Percentiles rank a stretch among this genome's conserved stretches.
These are phyloP conservation scores for Yarrowia sp. DNA, from an alignment of 805 yeast species.

Conservation along the genomic window DNA sequence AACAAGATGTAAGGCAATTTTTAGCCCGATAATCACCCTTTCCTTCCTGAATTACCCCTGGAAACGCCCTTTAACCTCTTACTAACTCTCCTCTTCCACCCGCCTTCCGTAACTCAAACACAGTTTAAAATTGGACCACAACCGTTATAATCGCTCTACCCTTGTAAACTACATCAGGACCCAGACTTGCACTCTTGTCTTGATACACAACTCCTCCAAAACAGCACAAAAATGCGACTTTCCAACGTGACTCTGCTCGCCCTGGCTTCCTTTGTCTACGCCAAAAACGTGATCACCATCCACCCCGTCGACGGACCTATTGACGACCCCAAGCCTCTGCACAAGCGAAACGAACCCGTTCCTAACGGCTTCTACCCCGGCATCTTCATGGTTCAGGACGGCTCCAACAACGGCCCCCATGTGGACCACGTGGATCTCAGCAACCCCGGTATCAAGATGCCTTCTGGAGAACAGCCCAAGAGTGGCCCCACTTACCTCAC, in stretches of 20 bases:
- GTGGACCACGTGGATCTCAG: slow-evolving; percentile 37
- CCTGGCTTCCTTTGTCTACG: slow-evolving; percentile 21
- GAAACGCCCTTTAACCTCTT: no score
- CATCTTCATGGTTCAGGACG: slow-evolving; percentile 32
- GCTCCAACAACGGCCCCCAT: slow-evolving; percentile 9
- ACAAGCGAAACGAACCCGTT: slow-evolving; percentile 26
- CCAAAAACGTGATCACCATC: slow-evolving; percentile 26
- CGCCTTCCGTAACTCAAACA: background rate
- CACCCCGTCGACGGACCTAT: slow-evolving; percentile 28
- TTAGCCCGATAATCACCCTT: background rate
- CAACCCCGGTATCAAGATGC: slow-evolving; percentile 20
- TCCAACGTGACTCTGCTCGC: slow-evolving; percentile 5
- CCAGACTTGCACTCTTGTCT: no score
- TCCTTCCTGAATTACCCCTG: background rate
- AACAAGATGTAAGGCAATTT: no score
- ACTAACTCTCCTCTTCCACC: no score
- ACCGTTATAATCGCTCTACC: slow-evolving; percentile 8
- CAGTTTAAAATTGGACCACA: slow-evolving; percentile 28
- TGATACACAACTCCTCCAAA: background rate
- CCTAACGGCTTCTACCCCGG: slow-evolving; percentile 22
- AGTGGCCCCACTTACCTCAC: slow-evolving; percentile 49
- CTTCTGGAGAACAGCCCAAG: slow-evolving; percentile 47
- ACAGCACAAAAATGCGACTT: slow-evolving; percentile 8
- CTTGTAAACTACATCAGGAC: no score
- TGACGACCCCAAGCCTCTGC: slow-evolving; percentile 11